These are phyloP conservation scores for Erysimum cheiranthoides DNA, from an alignment of 345 rosid genomes.

Conservation along the genomic window DNA sequence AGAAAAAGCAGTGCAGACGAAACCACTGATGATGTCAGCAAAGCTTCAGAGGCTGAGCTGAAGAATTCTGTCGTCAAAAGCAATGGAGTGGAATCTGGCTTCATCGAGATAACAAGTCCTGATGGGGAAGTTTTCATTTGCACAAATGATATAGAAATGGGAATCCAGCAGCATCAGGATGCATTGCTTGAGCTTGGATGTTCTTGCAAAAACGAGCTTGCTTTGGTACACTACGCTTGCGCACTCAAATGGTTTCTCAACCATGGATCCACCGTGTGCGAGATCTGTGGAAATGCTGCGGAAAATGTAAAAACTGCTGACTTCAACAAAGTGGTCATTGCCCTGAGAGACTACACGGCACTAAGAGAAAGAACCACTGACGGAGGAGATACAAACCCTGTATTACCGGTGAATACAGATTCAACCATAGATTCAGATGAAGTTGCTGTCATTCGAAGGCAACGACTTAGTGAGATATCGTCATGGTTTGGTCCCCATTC, in stretches of 20 bases:
- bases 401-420: constrained; percentile 47
- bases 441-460: constrained; percentile 79
- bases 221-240: constrained; percentile 88
- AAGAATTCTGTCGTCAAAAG: constrained; percentile 48
- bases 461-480: constrained; percentile 79
- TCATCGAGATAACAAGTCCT: constrained; percentile 73
- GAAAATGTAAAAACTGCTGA: constrained; percentile 65
- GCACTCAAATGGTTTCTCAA: constrained; percentile 97
- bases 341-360: constrained; percentile 77
- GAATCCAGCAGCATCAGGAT: constrained; percentile 56
- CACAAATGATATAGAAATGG: constrained; percentile 75
- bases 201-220: constrained; percentile 90
- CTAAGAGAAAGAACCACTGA: constrained; percentile 73
- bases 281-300: constrained; percentile 79
- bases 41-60: constrained; percentile 35
- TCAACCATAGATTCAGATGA: constrained; percentile 79
- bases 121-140: constrained; percentile 82
- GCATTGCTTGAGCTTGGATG: constrained; percentile 86
- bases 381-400: constrained; percentile 73
- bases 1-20: constrained; percentile 50
- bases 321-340: constrained; percentile 64
- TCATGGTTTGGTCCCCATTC: constrained; percentile 79
- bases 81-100: constrained; percentile 52
- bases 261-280: constrained; percentile 93
- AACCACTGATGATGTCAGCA: constrained; percentile 48